phyloP scores from a whole-genome alignment of 768 basidiomycete genomes.

The Dentipellis fragilis region DNA sequence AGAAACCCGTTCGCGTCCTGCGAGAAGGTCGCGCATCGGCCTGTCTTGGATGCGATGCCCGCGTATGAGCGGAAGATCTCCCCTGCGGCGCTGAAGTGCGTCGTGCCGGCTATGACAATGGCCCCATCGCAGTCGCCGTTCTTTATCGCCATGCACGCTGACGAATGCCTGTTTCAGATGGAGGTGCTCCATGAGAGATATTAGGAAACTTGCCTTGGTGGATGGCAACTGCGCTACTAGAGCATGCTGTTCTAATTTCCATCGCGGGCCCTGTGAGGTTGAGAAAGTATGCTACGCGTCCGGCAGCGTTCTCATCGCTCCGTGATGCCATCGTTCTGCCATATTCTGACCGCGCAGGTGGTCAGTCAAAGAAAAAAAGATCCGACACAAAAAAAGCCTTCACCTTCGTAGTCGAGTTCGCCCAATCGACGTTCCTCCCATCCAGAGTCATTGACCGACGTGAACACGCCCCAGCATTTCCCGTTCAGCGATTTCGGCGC shows the following conservation, averaged over 20 bases:
- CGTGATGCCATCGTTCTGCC: background rate
- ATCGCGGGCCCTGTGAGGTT: slow-evolving; percentile 9
- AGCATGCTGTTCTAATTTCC: slow-evolving; percentile 11
- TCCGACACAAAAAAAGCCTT: background rate
- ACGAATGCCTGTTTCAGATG: background rate
- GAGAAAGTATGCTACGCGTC: slow-evolving; percentile 8
- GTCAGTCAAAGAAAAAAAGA: background rate
- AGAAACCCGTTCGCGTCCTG: background rate
- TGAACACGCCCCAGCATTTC: slow-evolving; percentile 1
- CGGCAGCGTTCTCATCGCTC: background rate
- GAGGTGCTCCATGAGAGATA: background rate
- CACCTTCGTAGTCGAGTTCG: background rate
- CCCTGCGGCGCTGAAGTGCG: slow-evolving; percentile 1
- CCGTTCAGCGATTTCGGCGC: background rate
- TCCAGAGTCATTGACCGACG: slow-evolving; percentile 1
- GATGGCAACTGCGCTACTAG: slow-evolving; percentile 8
- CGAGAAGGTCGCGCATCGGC: background rate
- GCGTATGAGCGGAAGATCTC: background rate
- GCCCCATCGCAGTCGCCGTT: slow-evolving; percentile 1
- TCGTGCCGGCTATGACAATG: background rate
- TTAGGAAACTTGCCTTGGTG: slow-evolving; percentile 9
- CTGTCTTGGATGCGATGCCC: background rate
- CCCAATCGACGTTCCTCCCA: background rate
- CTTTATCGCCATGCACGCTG: background rate
- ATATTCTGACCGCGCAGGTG: background rate